phyloP scores from a whole-genome alignment of 1,284 basidiomycete genomes.

The Leccinum pachyderme region DNA sequence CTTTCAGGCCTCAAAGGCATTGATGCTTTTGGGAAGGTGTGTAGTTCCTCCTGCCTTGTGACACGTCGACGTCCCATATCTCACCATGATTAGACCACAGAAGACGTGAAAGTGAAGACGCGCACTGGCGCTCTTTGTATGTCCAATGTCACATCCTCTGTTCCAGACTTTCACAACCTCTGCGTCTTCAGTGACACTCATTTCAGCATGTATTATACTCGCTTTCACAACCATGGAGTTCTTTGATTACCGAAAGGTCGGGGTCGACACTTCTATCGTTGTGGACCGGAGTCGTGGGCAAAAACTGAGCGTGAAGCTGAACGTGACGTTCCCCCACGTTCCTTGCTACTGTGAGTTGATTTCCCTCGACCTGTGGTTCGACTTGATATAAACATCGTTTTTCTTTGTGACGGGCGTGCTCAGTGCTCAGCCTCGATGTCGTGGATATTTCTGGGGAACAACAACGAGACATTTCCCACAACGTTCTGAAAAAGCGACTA shows the following conservation, averaged over 20 bases:
- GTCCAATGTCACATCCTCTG: conserved; percentile 30
- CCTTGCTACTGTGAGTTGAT: conserved; percentile 88
- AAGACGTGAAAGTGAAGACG: conserved; percentile 98
- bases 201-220: conserved; percentile 90
- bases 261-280: conserved; percentile 84
- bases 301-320: conserved; percentile 88
- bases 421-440: conserved; percentile 92
- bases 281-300: conserved; percentile 95
- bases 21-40: conserved; percentile 97
- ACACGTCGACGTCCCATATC: conserved; percentile 8
- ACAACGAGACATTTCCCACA: conserved; percentile 88
- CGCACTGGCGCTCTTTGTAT: conserved; percentile 86
- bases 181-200: conserved; percentile 73
- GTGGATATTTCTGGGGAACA: conserved; percentile 99
- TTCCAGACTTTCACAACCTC: conserved; percentile 1
- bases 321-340: conserved; percentile 94
- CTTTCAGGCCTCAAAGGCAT: conserved; percentile 77
- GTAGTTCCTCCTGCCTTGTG: conserved; percentile 12
- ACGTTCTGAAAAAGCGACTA: conserved; percentile 83
- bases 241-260: conserved; percentile 89
- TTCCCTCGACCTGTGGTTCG: neutral
- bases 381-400: conserved; percentile 2
- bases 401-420: neutral
- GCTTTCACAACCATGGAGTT: conserved; percentile 93
- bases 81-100: conserved; percentile 71